These are phyloP conservation scores for Thalassiosira hispida DNA, from an alignment of 352 stramenopile genomes.

Conservation along the genomic window DNA sequence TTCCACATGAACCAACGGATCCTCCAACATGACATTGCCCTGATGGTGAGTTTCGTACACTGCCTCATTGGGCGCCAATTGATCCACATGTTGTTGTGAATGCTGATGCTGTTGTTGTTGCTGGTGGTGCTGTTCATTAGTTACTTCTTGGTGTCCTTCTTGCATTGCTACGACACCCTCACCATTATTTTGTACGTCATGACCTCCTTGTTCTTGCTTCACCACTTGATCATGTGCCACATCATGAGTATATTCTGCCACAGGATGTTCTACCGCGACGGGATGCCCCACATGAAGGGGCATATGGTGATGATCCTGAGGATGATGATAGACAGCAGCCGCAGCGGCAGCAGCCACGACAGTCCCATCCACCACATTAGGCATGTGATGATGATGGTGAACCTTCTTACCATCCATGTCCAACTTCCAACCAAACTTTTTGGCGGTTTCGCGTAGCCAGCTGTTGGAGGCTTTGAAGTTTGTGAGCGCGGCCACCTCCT, in stretches of 20 bases:
- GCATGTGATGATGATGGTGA: conserved; percentile 3
- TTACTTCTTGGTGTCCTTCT: conserved; percentile 1
- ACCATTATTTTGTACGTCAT: not conserved
- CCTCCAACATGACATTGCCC: conserved; percentile 15
- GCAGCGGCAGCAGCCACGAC: not conserved
- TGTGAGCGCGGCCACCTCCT: conserved; percentile 1
- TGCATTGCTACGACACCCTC: not conserved
- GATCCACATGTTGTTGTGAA: not conserved
- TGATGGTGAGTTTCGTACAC: conserved; percentile 2
- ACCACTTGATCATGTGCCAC: not conserved
- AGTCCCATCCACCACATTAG: not conserved
- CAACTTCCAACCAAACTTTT: conserved; percentile 34
- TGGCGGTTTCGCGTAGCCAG: conserved; percentile 34
- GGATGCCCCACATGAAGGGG: not conserved
- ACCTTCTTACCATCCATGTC: conserved; percentile 7
- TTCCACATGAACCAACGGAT: not conserved
- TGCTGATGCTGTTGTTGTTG: not conserved
- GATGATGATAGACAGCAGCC: not conserved
- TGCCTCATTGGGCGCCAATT: not conserved
- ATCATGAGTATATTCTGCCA: not conserved
- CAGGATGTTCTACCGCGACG: not conserved
- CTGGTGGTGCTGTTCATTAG: not conserved
- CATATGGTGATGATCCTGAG: not conserved
- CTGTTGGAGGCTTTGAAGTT: conserved; percentile 37
- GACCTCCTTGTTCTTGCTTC: not conserved